Evolutionary conservation across 768 basidiomycete genomes (phyloP).

Genomic region (Mycena sanguinolenta): DNA sequence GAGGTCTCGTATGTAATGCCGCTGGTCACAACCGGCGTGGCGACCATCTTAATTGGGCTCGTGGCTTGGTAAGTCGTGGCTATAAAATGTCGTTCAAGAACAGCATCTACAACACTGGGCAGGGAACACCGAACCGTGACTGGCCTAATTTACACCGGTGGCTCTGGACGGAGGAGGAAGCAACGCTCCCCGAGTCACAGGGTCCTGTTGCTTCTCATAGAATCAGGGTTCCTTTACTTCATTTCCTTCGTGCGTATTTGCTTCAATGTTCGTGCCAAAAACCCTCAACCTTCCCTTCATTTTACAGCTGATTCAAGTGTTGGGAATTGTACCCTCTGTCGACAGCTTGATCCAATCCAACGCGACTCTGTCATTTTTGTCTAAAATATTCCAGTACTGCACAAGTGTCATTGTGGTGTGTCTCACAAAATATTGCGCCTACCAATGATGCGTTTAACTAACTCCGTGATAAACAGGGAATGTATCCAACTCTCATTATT

Average conservation of each 20-base stretch:
- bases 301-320: background rate
- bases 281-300: too few relatives aligned
- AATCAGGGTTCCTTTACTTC: constrained; percentile 28
- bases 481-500: constrained; percentile 12
- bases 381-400: constrained; percentile 28
- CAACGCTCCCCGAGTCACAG: background rate
- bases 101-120: background rate
- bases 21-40: constrained; percentile 10
- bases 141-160: too few relatives aligned
- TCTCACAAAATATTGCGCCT: too few relatives aligned
- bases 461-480: background rate
- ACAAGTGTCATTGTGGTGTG: constrained; percentile 38
- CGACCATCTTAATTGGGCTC: constrained; percentile 17
- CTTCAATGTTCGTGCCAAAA: background rate
- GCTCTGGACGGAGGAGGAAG: background rate
- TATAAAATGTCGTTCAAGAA: too few relatives aligned
- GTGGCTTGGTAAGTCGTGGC: constrained; percentile 7
- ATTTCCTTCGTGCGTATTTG: constrained; percentile 25
- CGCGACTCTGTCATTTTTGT: constrained; percentile 21
- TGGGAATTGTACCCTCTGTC: constrained; percentile 8
- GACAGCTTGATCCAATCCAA: constrained; percentile 10
- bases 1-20: constrained; percentile 23
- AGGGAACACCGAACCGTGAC: constrained; percentile 4
- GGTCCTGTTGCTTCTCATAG: constrained; percentile 21
- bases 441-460: background rate